Evolutionary conservation across 352 stramenopile genomes (phyloP).

Genomic region (Globisporangium camurandrum): DNA sequence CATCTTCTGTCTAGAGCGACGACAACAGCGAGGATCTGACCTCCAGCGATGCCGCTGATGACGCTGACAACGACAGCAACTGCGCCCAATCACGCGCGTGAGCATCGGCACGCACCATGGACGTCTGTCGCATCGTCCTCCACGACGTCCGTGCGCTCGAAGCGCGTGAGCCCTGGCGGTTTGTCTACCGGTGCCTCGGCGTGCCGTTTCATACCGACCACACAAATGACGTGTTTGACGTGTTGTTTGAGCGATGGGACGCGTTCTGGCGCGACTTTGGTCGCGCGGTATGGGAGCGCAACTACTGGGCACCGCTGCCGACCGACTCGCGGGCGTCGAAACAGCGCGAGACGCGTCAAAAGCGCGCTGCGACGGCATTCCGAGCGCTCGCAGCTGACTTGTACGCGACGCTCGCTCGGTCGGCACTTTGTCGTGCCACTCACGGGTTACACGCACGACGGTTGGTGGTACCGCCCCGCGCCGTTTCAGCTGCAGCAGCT

Average conservation of each 20-base stretch:
- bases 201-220: conserved; percentile 26
- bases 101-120: conserved; percentile 3
- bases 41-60: background rate
- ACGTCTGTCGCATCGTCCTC: conserved; percentile 18
- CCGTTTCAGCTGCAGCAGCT: conserved; percentile 20
- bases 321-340: conserved; percentile 16
- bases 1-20: background rate
- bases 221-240: conserved; percentile 22
- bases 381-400: conserved; percentile 24
- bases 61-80: conserved; percentile 1
- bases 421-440: conserved; percentile 8
- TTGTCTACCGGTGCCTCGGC: conserved; percentile 33
- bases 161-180: conserved; percentile 29
- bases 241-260: conserved; percentile 46
- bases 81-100: background rate
- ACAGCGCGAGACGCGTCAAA: conserved; percentile 25
- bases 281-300: conserved; percentile 38
- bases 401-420: conserved; percentile 1
- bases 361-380: conserved; percentile 21
- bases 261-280: conserved; percentile 33
- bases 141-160: conserved; percentile 19
- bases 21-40: background rate
- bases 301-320: conserved; percentile 31
- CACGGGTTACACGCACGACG: conserved; percentile 9
- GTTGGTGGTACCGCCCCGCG: conserved; percentile 28